Evolutionary conservation across 192 early-diverging fungal species (phyloP).

Genomic region (Funneliformis mosseae): DNA sequence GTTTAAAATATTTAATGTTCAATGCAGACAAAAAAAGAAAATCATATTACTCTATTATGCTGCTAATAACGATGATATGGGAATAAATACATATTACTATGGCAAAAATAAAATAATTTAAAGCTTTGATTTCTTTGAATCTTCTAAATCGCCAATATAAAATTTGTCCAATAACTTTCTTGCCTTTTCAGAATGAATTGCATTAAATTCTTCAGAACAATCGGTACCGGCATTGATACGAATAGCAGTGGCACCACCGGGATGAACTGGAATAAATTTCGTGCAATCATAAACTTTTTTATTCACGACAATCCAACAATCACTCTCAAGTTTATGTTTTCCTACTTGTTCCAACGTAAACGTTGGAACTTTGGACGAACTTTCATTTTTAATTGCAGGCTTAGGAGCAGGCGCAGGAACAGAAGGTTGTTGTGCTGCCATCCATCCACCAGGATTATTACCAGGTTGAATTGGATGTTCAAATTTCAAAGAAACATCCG

Average conservation of each 20-base stretch:
- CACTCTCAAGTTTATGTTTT: slow-evolving; percentile 63
- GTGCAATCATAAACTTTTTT: slow-evolving; percentile 79
- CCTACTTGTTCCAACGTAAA: slow-evolving; percentile 68
- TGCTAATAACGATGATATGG: too few relatives aligned
- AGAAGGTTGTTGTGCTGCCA: slow-evolving; percentile 37
- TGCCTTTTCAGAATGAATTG: slow-evolving; percentile 88
- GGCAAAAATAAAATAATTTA: neutral
- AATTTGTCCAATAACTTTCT: slow-evolving; percentile 69
- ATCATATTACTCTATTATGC: too few relatives aligned
- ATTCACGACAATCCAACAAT: slow-evolving; percentile 80
- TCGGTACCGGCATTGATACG: slow-evolving; percentile 80
- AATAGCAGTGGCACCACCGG: slow-evolving; percentile 89
- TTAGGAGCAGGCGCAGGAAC: neutral
- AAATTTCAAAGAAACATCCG: slow-evolving; percentile 41
- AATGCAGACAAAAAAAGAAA: too few relatives aligned
- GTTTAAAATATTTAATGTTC: too few relatives aligned
- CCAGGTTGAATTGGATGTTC: slow-evolving; percentile 57
- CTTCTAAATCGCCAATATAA: slow-evolving; percentile 66
- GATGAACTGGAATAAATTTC: slow-evolving; percentile 77
- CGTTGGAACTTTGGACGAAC: slow-evolving; percentile 9
- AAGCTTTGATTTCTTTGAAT: slow-evolving; percentile 16
- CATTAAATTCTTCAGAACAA: slow-evolving; percentile 87
- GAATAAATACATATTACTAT: too few relatives aligned
- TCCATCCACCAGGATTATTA: slow-evolving; percentile 55
- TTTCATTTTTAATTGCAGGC: neutral